These are phyloP conservation scores for Suillus clintonianus DNA, from an alignment of 768 basidiomycete genomes.

Conservation along the genomic window DNA sequence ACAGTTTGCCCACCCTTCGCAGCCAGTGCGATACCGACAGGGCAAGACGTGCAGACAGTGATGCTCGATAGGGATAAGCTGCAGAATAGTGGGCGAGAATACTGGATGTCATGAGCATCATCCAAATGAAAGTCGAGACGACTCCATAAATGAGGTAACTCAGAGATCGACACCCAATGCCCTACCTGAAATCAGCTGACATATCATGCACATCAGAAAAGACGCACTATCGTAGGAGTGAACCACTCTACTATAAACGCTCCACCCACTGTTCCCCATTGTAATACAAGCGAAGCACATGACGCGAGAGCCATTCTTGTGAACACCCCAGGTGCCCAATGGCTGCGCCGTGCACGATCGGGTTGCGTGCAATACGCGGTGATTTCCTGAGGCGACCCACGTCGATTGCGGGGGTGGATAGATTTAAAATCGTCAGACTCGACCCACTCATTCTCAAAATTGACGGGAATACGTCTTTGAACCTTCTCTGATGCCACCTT, in stretches of 20 bases:
- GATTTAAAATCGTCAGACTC: not conserved
- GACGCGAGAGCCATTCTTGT: constrained; percentile 22
- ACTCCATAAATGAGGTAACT: constrained; percentile 23
- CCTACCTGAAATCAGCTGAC: not conserved
- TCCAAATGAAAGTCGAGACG: constrained; percentile 21
- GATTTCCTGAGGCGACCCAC: constrained; percentile 10
- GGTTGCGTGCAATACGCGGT: constrained; percentile 10
- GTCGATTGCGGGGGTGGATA: constrained; percentile 9
- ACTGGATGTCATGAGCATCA: constrained; percentile 15
- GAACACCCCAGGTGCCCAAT: constrained; percentile 18
- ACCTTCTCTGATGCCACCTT: not conserved
- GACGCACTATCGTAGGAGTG: constrained; percentile 22
- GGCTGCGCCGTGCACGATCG: constrained; percentile 5
- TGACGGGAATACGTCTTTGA: not conserved
- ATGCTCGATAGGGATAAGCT: not conserved
- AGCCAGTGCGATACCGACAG: constrained; percentile 6
- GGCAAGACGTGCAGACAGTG: not conserved
- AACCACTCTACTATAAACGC: constrained; percentile 21
- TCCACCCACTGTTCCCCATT: constrained; percentile 27
- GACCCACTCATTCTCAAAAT: not conserved
- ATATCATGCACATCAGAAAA: not conserved
- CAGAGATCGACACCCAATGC: constrained; percentile 24
- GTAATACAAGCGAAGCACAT: constrained; percentile 18
- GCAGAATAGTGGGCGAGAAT: constrained; percentile 4
- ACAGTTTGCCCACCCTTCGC: constrained; percentile 17